These are phyloP conservation scores for Cubamyces sp. DNA, from an alignment of 768 basidiomycete species.

Conservation along the genomic window DNA sequence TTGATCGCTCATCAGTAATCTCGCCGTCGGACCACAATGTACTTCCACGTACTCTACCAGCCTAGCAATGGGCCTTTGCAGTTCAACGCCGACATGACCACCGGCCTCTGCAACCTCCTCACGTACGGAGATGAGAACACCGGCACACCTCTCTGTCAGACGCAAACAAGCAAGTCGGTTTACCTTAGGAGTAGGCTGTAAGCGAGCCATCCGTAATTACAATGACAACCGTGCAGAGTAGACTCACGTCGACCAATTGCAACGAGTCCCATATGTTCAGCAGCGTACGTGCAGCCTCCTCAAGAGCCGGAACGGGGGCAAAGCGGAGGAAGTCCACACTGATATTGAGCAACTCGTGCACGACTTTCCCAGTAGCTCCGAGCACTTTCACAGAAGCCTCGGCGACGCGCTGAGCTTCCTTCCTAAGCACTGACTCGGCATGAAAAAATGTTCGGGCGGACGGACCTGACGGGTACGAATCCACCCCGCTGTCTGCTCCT, in stretches of 20 bases:
- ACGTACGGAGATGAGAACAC: conserved; percentile 63
- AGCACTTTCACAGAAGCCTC: conserved; percentile 41
- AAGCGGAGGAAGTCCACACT: conserved; percentile 50
- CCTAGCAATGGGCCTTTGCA: conserved; percentile 53
- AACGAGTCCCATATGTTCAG: conserved; percentile 69
- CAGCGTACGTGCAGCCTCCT: conserved; percentile 53
- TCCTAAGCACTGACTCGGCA: no score
- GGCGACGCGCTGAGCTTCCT: conserved; percentile 26
- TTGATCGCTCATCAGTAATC: conserved; percentile 21
- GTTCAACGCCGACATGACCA: conserved; percentile 49
- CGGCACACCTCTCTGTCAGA: conserved; percentile 74
- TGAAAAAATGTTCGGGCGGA: no score
- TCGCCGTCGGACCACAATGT: background rate
- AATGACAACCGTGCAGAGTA: background rate
- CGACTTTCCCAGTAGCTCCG: conserved; percentile 44
- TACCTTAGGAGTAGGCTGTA: conserved; percentile 44
- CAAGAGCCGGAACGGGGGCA: conserved; percentile 60
- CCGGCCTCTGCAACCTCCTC: conserved; percentile 67
- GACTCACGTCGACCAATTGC: conserved; percentile 61
- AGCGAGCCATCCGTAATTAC: no score
- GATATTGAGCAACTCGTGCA: conserved; percentile 49
- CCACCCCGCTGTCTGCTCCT: no score
- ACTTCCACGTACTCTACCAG: conserved; percentile 51
- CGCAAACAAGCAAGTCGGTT: conserved; percentile 72
- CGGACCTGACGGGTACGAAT: no score